Evolutionary conservation across 306 rosid species (phyloP).

Genomic region (Adenanthera pavonina): DNA sequence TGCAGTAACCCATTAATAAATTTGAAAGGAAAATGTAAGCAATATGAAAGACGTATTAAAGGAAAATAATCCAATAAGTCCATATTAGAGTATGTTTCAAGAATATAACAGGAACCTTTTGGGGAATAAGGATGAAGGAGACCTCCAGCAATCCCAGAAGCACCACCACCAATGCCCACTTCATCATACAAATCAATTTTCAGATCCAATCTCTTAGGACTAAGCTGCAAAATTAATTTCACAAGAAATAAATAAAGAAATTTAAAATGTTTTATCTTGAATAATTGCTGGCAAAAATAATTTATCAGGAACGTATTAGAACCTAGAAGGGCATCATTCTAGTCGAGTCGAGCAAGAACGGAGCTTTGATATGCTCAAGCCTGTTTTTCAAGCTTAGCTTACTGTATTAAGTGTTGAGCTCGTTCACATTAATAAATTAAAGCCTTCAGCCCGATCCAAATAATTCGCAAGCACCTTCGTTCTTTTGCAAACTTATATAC

Average conservation of each 20-base stretch:
- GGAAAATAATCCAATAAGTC: conserved; percentile 11
- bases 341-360: neutral
- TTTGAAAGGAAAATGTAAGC: neutral
- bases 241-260: neutral
- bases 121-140: conserved; percentile 97
- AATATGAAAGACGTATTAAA: neutral
- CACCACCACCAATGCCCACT: conserved; percentile 92
- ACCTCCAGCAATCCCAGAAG: conserved; percentile 91
- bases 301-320: neutral
- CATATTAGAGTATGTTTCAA: neutral
- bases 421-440: neutral
- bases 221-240: conserved; percentile 54
- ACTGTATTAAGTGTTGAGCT: neutral
- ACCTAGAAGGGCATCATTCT: neutral
- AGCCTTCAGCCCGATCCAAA: neutral
- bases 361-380: neutral
- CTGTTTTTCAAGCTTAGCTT: neutral
- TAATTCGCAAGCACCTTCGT: neutral
- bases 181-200: conserved; percentile 76
- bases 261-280: neutral
- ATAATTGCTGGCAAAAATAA: neutral
- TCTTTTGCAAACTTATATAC: neutral
- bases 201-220: conserved; percentile 64
- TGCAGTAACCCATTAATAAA: conserved; percentile 39
- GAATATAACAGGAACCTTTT: conserved; percentile 58